Evolutionary conservation across 106 monocot genomes (phyloP).

Genomic region (Agapanthus africanus): DNA sequence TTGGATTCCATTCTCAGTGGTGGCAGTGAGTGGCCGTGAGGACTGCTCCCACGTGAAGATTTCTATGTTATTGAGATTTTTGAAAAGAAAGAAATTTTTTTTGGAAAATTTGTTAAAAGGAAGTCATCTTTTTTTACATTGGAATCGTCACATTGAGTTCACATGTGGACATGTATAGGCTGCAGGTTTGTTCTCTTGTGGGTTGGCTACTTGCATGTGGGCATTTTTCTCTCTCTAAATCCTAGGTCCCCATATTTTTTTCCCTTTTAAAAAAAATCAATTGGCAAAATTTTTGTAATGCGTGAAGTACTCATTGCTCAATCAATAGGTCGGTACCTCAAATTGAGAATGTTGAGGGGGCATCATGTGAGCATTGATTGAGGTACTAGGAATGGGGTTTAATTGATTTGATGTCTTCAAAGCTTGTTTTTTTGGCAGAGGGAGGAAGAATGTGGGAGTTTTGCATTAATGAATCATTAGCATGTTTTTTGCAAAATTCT

Average conservation of each 20-base stretch:
- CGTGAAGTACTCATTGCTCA: slow-evolving; percentile 16
- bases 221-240: not conserved
- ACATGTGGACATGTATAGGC: slow-evolving; percentile 24
- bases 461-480: not conserved
- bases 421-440: slow-evolving; percentile 1
- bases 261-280: too few relatives aligned
- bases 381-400: slow-evolving; percentile 11
- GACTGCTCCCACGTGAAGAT: slow-evolving; percentile 37
- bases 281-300: slow-evolving; percentile 1
- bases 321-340: slow-evolving; percentile 1
- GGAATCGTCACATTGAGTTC: slow-evolving; percentile 15
- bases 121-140: slow-evolving; percentile 9
- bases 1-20: not conserved
- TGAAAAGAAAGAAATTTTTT: slow-evolving; percentile 1
- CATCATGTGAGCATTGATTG: slow-evolving; percentile 16
- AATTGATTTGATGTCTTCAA: slow-evolving; percentile 9
- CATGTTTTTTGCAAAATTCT: slow-evolving; percentile 18
- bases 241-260: not conserved
- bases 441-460: not conserved
- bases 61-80: slow-evolving; percentile 20
- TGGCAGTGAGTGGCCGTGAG: not conserved
- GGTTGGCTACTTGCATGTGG: slow-evolving; percentile 20
- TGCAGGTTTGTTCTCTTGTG: slow-evolving; percentile 25
- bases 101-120: too few relatives aligned
- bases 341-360: slow-evolving; percentile 2